A percentile compares a stretch with the other conserved stretches of the same genome.
Evolutionary conservation across 768 basidiomycete species (phyloP).

Genomic region (Boletus tomentosulus): DNA sequence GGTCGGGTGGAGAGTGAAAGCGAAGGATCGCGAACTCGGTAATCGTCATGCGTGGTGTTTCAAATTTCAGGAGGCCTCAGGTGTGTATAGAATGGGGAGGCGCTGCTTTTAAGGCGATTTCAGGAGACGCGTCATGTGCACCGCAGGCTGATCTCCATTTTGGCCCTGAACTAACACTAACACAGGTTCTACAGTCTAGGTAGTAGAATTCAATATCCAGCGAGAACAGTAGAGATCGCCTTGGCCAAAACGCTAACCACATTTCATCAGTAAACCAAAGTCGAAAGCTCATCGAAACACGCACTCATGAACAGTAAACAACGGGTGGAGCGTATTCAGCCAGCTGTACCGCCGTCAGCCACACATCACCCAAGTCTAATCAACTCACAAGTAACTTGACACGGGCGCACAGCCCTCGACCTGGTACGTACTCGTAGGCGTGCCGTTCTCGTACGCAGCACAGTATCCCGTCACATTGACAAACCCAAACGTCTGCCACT

Average conservation of each 20-base stretch:
- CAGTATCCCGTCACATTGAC: constrained; percentile 58
- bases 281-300: constrained; percentile 14
- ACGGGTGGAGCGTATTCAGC: constrained; percentile 57
- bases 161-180: neutral
- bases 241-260: constrained; percentile 46
- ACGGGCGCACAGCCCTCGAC: constrained; percentile 56
- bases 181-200: neutral
- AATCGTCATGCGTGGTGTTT: constrained; percentile 33
- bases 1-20: constrained; percentile 29
- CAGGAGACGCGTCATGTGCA: constrained; percentile 4
- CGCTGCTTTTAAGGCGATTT: neutral
- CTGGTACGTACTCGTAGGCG: constrained; percentile 49
- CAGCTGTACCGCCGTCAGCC: constrained; percentile 38
- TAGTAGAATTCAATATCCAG: no score
- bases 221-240: constrained; percentile 44
- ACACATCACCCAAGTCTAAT: neutral
- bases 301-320: constrained; percentile 62
- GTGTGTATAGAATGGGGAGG: no score
- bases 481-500: constrained; percentile 50
- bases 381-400: constrained; percentile 59
- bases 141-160: neutral
- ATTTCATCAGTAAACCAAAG: neutral
- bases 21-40: constrained; percentile 41
- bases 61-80: no score
- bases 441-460: constrained; percentile 56